Evolutionary conservation across 2,329 filamentous ascomycete species (phyloP).

Genomic region (Pseudocercospora pini-densiflorae): DNA sequence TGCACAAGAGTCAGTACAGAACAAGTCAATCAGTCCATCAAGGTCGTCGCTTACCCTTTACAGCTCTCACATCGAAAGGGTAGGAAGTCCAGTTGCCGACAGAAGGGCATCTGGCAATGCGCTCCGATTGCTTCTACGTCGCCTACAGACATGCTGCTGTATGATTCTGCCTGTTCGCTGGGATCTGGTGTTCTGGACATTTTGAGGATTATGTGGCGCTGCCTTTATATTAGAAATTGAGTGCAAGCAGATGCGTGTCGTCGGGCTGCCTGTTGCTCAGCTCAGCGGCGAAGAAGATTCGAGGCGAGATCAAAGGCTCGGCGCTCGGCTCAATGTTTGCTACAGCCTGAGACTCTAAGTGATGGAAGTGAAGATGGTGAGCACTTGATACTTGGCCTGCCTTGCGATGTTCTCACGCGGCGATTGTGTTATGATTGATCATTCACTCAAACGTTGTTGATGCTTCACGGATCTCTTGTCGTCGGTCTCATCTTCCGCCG

Average conservation of each 20-base stretch:
- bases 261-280: conserved; percentile 21
- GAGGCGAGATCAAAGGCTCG: conserved; percentile 15
- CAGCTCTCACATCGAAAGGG: conserved; percentile 95
- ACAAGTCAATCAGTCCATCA: not conserved
- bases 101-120: conserved; percentile 90
- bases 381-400: not conserved
- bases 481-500: not conserved
- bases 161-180: conserved; percentile 49
- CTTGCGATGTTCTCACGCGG: not conserved
- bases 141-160: conserved; percentile 72
- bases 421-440: not conserved
- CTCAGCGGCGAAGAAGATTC: conserved; percentile 28
- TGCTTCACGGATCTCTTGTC: too few relatives aligned
- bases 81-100: conserved; percentile 93
- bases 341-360: not conserved
- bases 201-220: not conserved
- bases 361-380: not conserved
- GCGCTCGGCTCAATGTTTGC: conserved; percentile 8
- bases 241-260: conserved; percentile 14
- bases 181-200: conserved; percentile 23
- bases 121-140: conserved; percentile 86
- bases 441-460: not conserved
- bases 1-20: conserved; percentile 15
- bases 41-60: conserved; percentile 50
- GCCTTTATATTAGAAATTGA: not conserved